Evolutionary conservation across 2,329 filamentous ascomycete genomes (phyloP).

Genomic region (Aspergillus ochraceus): DNA sequence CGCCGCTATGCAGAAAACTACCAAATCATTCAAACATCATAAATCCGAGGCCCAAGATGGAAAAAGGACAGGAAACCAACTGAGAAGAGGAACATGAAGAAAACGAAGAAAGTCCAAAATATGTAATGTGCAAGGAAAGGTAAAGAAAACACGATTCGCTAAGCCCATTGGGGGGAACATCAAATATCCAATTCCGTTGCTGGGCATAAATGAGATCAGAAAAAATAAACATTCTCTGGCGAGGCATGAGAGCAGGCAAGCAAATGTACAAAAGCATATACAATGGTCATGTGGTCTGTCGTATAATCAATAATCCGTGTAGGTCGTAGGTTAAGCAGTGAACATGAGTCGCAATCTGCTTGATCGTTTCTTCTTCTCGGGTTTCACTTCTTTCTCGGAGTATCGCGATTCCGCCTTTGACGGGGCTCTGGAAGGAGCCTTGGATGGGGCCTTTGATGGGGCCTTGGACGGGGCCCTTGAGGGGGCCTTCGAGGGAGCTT

Average conservation of each 20-base stretch:
- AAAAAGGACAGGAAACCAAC: not conserved
- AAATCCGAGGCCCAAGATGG: not conserved
- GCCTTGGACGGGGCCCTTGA: constrained; percentile 21
- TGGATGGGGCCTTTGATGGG: constrained; percentile 17
- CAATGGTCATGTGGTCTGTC: constrained; percentile 8
- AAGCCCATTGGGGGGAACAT: not conserved
- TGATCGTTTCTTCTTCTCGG: constrained; percentile 41
- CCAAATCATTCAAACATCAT: not conserved
- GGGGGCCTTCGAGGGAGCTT: constrained; percentile 22
- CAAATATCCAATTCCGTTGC: not conserved
- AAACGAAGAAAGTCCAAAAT: not conserved
- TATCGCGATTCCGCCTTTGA: constrained; percentile 24
- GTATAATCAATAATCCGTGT: not conserved
- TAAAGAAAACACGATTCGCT: not conserved
- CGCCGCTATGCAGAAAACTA: not conserved
- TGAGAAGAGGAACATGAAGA: not conserved
- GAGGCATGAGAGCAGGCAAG: not conserved
- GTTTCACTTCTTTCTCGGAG: constrained; percentile 28
- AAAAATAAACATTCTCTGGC: not conserved
- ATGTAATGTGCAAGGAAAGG: not conserved
- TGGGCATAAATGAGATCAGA: not conserved
- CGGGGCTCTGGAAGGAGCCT: constrained; percentile 14
- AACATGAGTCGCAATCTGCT: constrained; percentile 41
- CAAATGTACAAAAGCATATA: constrained; percentile 28
- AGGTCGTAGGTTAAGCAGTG: constrained; percentile 21